A percentile compares a stretch with the other conserved stretches of the same genome.
phyloP scores from a whole-genome alignment of 2,329 filamentous ascomycete species.

The Onygenales sp. region DNA sequence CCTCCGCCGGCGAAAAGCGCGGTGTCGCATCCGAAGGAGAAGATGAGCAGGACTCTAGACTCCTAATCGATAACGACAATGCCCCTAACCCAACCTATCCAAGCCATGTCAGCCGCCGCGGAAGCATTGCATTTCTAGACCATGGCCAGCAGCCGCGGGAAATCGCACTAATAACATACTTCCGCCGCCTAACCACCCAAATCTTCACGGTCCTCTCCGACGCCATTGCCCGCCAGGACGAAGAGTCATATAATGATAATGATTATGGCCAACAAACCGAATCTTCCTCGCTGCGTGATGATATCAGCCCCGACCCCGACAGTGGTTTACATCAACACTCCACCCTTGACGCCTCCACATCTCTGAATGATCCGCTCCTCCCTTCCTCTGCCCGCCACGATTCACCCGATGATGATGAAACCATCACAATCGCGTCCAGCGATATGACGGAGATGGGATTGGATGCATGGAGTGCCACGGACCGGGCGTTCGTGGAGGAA shows the following conservation, averaged over 20 bases:
- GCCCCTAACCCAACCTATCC: conserved; percentile 18
- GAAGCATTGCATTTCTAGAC: conserved; percentile 20
- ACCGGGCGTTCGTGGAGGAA: conserved; percentile 37
- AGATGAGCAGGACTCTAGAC: conserved; percentile 38
- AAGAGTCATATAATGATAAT: conserved; percentile 13
- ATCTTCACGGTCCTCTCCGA: conserved; percentile 37
- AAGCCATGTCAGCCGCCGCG: conserved; percentile 17
- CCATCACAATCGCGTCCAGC: conserved; percentile 30
- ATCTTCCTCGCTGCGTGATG: background rate
- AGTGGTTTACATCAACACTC: background rate
- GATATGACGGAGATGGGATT: conserved; percentile 41
- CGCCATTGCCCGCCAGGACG: conserved; percentile 32
- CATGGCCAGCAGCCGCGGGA: conserved; percentile 29
- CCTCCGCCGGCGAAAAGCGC: conserved; percentile 52
- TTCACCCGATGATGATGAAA: conserved; percentile 11
- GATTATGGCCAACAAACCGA: conserved; percentile 10
- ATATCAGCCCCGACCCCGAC: background rate
- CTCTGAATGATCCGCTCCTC: conserved; percentile 1
- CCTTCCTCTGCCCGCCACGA: background rate
- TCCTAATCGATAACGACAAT: conserved; percentile 28
- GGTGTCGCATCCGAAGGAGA: conserved; percentile 46
- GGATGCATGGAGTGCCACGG: conserved; percentile 39
- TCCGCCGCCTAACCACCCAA: conserved; percentile 38
- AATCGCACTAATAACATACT: conserved; percentile 41
- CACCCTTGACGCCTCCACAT: background rate